These are phyloP conservation scores for Phytophthora pseudosyringae DNA, from an alignment of 352 stramenopile species.

Conservation along the genomic window DNA sequence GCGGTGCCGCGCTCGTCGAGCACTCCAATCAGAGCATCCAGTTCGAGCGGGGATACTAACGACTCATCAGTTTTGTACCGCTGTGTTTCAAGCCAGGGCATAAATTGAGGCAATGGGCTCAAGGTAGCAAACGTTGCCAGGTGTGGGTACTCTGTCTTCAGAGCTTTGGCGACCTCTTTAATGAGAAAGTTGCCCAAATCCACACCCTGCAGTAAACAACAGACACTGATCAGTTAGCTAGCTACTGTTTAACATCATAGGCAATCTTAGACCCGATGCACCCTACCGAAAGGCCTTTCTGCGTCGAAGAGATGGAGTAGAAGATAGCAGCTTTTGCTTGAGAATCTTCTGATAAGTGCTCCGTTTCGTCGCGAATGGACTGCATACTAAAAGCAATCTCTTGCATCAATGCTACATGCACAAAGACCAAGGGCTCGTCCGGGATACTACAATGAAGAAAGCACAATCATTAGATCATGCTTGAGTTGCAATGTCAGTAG, in stretches of 20 bases:
- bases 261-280: not conserved
- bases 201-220: constrained; percentile 70
- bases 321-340: constrained; percentile 90
- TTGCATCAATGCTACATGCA: constrained; percentile 93
- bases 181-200: constrained; percentile 97
- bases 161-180: constrained; percentile 92
- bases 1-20: constrained; percentile 27
- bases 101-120: constrained; percentile 94
- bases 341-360: constrained; percentile 63
- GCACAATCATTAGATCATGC: constrained; percentile 1
- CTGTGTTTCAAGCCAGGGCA: constrained; percentile 92
- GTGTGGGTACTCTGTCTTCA: constrained; percentile 72
- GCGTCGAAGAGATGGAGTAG: constrained; percentile 96
- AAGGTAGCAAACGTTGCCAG: constrained; percentile 94
- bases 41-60: constrained; percentile 42
- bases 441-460: constrained; percentile 56
- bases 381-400: constrained; percentile 92
- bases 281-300: constrained; percentile 85
- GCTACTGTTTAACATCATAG: not conserved
- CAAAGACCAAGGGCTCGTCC: constrained; percentile 94
- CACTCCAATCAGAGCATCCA: constrained; percentile 37
- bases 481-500: not conserved
- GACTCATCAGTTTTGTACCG: constrained; percentile 39
- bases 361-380: constrained; percentile 86
- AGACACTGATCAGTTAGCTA: constrained; percentile 6